Evolutionary conservation across 2,329 filamentous ascomycete species (phyloP), one percentile per base, ranked within the genome.

Genomic region (Juglanconis oblonga): DNA sequence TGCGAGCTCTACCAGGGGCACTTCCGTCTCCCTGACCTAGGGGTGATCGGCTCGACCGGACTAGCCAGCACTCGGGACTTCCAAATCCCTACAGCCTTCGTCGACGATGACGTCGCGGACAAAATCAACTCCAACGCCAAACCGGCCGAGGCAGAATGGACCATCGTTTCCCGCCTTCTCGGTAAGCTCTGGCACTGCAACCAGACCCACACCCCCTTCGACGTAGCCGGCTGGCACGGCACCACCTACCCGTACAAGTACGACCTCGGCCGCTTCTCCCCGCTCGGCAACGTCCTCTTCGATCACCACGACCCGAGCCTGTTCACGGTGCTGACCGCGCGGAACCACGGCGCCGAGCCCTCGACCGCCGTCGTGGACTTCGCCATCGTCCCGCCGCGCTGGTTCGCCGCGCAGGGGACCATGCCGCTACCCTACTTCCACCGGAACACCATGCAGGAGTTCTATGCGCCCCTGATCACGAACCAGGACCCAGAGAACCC

Each of bases 261-360:
- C 70, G 86, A 88, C 64, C 76, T 89, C 0, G 84, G 82, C 44
- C 82, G 84, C 38, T 88, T 88, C 73, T 84, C 82, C 67, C 81
- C 81, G 52, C 83, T 88, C 24, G 86, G 86, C 5, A 82, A 78
- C 24, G 82, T 87, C 56, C 86, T 82, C 4, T 86, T 81, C 65
- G 86, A 88, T 66, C 85, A 88, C 64, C 85, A 85, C 0, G 86
- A 89, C 64, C 86, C 86, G 0, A 83, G 79, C 17, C 88, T 89
- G 65, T 89, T 83, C 71, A 87, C 79, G 0, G 82, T 86, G 5
- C 72, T 84, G 1, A 84, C 83, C 1, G 80, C 80, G 7, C 79
- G 75, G 44, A 72, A 76, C 0, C 81, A 79, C 6, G 76, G 78
- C 59, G 57, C 55, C 4, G 59, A 53, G 55, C 74, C 77, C 0